Evolutionary conservation across 495 filamentous ascomycete genomes (phyloP).

Genomic region (Lentithecium fluviatile): DNA sequence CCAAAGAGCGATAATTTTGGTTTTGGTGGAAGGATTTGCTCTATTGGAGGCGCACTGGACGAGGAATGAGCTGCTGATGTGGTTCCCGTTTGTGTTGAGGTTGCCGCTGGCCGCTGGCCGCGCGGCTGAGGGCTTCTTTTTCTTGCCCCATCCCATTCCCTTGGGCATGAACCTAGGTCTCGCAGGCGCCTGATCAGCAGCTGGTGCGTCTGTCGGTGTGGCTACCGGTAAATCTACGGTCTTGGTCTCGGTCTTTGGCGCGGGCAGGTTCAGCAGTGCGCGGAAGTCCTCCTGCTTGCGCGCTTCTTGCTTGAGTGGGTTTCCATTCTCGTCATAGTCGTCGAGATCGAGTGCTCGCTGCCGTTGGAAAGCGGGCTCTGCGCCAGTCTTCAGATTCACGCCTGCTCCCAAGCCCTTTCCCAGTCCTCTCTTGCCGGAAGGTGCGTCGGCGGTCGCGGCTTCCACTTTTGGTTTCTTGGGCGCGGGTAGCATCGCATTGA

Average conservation of each 20-base stretch:
- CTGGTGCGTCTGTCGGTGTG: too few relatives aligned
- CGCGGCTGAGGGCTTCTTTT: conserved; percentile 67
- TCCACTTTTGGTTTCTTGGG: conserved; percentile 80
- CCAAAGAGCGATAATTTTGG: conserved; percentile 61
- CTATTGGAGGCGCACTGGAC: conserved; percentile 9
- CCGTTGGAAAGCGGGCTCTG: conserved; percentile 73
- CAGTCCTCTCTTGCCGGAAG: conserved; percentile 42
- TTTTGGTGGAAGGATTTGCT: conserved; percentile 26
- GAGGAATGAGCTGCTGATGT: too few relatives aligned
- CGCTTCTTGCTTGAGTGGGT: conserved; percentile 9
- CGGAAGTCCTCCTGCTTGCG: conserved; percentile 17
- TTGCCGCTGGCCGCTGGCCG: too few relatives aligned
- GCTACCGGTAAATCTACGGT: too few relatives aligned
- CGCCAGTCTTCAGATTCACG: conserved; percentile 77
- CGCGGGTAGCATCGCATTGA: conserved; percentile 81
- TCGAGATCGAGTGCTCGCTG: conserved; percentile 35
- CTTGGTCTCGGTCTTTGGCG: background rate
- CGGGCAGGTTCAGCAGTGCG: conserved; percentile 22
- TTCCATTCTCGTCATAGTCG: conserved; percentile 18
- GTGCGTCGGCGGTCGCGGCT: conserved; percentile 43
- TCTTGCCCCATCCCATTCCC: conserved; percentile 62
- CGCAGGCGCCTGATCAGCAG: conserved; percentile 50
- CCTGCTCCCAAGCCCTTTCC: conserved; percentile 46
- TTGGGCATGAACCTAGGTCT: conserved; percentile 88
- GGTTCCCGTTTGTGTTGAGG: too few relatives aligned